Conservation (phyloP, 768 basidiomycete genomes). For the Rickenella mellea region DNA sequence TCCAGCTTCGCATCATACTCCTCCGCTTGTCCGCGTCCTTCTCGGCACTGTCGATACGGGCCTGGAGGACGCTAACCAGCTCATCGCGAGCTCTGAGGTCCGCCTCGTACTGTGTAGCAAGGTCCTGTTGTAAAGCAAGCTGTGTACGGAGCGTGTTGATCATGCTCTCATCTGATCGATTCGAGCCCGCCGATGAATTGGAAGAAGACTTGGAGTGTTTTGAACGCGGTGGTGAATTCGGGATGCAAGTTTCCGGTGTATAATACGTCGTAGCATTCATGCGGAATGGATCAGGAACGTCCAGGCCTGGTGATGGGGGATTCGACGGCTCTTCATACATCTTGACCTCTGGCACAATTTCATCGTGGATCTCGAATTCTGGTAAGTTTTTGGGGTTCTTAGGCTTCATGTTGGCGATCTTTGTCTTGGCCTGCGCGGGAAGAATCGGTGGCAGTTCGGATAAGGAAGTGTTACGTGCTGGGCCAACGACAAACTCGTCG, state of each 20-base stretch:
- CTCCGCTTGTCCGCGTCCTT: conserved; percentile 56
- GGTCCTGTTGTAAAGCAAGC: conserved; percentile 62
- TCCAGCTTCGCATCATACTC: conserved; percentile 48
- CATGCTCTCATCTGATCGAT: too few species aligned
- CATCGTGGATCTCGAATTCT: conserved; percentile 60
- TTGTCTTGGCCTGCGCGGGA: conserved; percentile 1
- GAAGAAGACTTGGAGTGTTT: too few species aligned
- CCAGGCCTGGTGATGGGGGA: conserved; percentile 10
- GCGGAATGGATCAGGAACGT: conserved; percentile 66
- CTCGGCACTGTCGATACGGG: conserved; percentile 45
- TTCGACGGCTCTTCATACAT: conserved; percentile 24
- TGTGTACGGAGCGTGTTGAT: conserved; percentile 71
- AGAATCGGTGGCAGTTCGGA: not conserved
- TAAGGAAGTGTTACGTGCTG: not conserved
- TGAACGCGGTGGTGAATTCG: conserved; percentile 45
- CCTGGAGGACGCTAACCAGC: conserved; percentile 49
- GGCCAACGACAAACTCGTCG: too few species aligned
- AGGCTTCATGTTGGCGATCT: too few species aligned
- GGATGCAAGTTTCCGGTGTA: conserved; percentile 65
- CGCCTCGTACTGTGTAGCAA: conserved; percentile 68
- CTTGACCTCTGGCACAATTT: conserved; percentile 36
- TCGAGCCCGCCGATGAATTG: too few species aligned
- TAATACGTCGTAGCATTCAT: conserved; percentile 69
- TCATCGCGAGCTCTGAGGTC: conserved; percentile 70
- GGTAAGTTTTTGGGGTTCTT: conserved; percentile 23